A percentile compares a stretch with the other conserved stretches of the same genome.
phyloP scores from a whole-genome alignment of 352 stramenopile species.

The Peronosclerospora sorghi region DNA sequence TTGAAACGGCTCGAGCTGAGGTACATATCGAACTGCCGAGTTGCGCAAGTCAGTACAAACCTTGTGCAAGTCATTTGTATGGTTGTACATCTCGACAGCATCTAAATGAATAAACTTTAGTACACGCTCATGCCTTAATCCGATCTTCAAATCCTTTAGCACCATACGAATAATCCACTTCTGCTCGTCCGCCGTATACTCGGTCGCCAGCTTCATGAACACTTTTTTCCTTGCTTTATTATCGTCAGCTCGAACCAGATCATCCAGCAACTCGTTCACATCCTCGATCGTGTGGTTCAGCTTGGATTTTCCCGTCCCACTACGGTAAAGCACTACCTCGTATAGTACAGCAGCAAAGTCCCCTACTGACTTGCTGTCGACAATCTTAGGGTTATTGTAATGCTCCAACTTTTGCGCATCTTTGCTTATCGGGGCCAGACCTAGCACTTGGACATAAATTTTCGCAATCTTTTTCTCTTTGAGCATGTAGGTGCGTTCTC shows the following conservation, averaged over 20 bases:
- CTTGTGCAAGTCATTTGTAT: constrained; percentile 75
- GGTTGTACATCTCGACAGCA: constrained; percentile 80
- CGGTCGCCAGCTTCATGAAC: constrained; percentile 66
- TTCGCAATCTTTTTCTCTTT: constrained; percentile 83
- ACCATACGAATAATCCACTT: constrained; percentile 80
- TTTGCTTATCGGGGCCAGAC: constrained; percentile 43
- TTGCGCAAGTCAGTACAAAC: constrained; percentile 67
- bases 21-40: constrained; percentile 70
- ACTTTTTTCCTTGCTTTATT: constrained; percentile 34
- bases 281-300: constrained; percentile 42
- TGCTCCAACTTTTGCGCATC: constrained; percentile 73
- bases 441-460: constrained; percentile 63
- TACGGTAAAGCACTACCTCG: constrained; percentile 63
- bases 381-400: constrained; percentile 75
- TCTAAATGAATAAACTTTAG: constrained; percentile 75
- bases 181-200: constrained; percentile 61
- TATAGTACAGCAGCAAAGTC: constrained; percentile 73
- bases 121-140: constrained; percentile 67
- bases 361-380: constrained; percentile 67
- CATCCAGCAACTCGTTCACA: constrained; percentile 54
- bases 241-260: constrained; percentile 37
- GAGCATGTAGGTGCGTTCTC: constrained; percentile 78
- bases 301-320: constrained; percentile 24
- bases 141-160: constrained; percentile 83
- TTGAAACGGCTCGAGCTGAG: constrained; percentile 69